Evolutionary conservation across 192 early-diverging fungal species (phyloP).

Genomic region (Backusella parvicylindrica): DNA sequence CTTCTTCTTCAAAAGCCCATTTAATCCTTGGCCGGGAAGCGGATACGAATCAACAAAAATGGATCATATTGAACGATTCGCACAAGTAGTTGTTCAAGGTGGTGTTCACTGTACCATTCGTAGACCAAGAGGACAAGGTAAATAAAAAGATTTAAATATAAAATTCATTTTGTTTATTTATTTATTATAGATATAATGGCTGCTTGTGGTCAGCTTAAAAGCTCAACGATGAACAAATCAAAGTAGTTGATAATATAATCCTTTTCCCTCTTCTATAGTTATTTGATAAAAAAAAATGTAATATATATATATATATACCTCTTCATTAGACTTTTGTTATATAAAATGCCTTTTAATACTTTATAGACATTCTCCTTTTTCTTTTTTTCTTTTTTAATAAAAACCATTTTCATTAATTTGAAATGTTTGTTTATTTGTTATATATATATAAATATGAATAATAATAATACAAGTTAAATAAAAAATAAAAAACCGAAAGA

Average conservation of each 20-base stretch:
- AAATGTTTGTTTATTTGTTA: background rate
- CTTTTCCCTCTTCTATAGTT: background rate
- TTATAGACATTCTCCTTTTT: background rate
- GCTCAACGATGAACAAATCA: background rate
- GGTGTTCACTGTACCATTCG: conserved; percentile 60
- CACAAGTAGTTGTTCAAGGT: conserved; percentile 39
- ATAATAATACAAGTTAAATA: background rate
- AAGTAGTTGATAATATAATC: background rate
- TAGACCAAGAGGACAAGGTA: conserved; percentile 54
- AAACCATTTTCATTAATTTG: background rate
- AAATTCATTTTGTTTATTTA: no score
- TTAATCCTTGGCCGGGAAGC: conserved; percentile 86
- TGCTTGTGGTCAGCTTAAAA: conserved; percentile 69
- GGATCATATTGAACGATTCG: conserved; percentile 56
- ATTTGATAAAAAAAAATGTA: background rate
- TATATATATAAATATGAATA: background rate
- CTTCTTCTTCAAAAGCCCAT: no score
- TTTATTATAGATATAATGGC: conserved; percentile 85
- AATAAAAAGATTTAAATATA: no score
- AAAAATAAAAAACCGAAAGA: background rate
- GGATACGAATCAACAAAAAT: conserved; percentile 55
- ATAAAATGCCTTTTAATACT: background rate
- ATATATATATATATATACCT: background rate
- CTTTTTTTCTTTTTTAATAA: background rate
- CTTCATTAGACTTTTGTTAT: background rate